Percentiles rank a stretch among this genome's conserved stretches.
Evolutionary conservation across 2,329 filamentous ascomycete genomes (phyloP).

Genomic region (Fusarium buharicum): DNA sequence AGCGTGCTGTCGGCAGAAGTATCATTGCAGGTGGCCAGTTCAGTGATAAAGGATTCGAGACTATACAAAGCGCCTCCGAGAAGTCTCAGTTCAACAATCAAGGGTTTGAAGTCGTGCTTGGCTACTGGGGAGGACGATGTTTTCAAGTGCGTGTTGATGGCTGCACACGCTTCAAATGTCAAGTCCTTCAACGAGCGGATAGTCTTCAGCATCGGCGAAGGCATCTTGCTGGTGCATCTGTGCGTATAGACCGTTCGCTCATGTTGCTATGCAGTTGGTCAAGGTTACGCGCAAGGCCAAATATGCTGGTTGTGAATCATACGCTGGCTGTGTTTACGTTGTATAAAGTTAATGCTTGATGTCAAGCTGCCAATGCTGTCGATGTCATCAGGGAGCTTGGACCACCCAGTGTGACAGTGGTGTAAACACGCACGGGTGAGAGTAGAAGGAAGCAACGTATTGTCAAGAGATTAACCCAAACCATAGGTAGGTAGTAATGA

Average conservation of each 20-base stretch:
- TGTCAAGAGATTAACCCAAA: too few species aligned
- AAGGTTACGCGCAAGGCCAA: not conserved
- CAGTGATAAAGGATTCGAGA: slow-evolving; percentile 38
- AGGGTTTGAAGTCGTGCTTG: slow-evolving; percentile 27
- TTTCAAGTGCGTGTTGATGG: slow-evolving; percentile 26
- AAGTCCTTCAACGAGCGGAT: slow-evolving; percentile 33
- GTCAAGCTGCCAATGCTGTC: not conserved
- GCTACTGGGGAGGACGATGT: not conserved
- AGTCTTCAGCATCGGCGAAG: slow-evolving; percentile 24
- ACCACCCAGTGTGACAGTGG: not conserved
- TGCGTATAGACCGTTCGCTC: not conserved
- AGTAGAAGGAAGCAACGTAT: too few species aligned
- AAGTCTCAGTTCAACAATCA: slow-evolving; percentile 39
- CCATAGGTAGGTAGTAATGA: too few species aligned
- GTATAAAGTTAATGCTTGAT: not conserved
- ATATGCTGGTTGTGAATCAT: not conserved
- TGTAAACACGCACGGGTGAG: too few species aligned
- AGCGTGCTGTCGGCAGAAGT: slow-evolving; percentile 19
- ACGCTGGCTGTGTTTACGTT: not conserved
- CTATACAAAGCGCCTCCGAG: slow-evolving; percentile 39
- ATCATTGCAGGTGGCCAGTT: slow-evolving; percentile 32
- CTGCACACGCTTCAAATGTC: slow-evolving; percentile 31
- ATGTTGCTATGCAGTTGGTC: slow-evolving; percentile 1
- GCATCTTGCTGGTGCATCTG: slow-evolving; percentile 16
- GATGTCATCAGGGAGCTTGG: not conserved